These are phyloP conservation scores for Fraxinus quadrangulata DNA, from an alignment of 257 asterid species.

Conservation along the genomic window DNA sequence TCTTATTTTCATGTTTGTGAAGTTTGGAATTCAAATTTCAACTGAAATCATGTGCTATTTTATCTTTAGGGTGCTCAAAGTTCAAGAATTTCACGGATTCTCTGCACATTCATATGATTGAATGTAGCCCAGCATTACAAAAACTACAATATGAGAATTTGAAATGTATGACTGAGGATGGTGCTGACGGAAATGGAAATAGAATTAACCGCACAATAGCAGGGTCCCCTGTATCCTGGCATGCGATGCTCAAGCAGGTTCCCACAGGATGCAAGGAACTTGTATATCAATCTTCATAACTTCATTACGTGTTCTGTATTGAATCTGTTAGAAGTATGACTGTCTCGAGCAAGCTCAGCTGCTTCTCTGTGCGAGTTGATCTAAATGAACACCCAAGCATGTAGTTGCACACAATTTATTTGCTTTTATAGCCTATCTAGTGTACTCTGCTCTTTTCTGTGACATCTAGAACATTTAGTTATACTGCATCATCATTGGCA, in stretches of 20 bases:
- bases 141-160: conserved; percentile 73
- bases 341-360: background rate
- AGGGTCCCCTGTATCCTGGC: conserved; percentile 89
- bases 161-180: conserved; percentile 55
- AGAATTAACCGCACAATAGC: conserved; percentile 56
- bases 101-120: conserved; percentile 82
- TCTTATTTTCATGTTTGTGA: conserved; percentile 10
- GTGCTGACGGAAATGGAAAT: conserved; percentile 42
- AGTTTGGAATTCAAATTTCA: conserved; percentile 14
- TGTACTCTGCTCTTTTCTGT: background rate
- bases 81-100: conserved; percentile 72
- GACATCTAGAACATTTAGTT: conserved; percentile 18
- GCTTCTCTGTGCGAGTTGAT: background rate
- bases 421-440: background rate
- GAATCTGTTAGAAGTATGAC: background rate
- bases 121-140: conserved; percentile 86
- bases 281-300: conserved; percentile 15
- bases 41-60: conserved; percentile 11
- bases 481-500: background rate
- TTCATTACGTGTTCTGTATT: conserved; percentile 10
- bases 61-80: conserved; percentile 71
- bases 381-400: too few species aligned
- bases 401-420: background rate
- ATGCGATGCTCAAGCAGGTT: conserved; percentile 81
- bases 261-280: conserved; percentile 78